Conservation (phyloP, 164 flowering plant genomes). For the Vitis vinifera region ASM3070453v1 NC_081809.1:4247001-4247500, state of each 20-base stretch:
- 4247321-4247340: constrained; percentile 24
- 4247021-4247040: no score
- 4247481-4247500: not conserved
- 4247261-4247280: constrained; percentile 6
- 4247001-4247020: no score
- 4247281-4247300: constrained; percentile 2
- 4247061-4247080: no score
- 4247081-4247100: not conserved
- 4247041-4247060: no score
- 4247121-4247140: not conserved
- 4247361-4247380: constrained; percentile 19
- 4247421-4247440: no score
- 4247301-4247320: constrained; percentile 22
- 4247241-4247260: constrained; percentile 8
- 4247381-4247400: constrained; percentile 25
- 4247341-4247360: constrained; percentile 14
- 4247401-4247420: no score
- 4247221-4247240: not conserved
- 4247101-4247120: not conserved
- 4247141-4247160: not conserved
- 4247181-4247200: not conserved
- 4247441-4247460: not conserved
- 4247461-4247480: not conserved
- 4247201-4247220: not conserved
- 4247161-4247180: not conserved